A percentile compares a stretch with the other conserved stretches of the same genome.
Conservation (phyloP, 2,329 filamentous ascomycete genomes). For the Phaeosphaeriaceae sp. region DNA sequence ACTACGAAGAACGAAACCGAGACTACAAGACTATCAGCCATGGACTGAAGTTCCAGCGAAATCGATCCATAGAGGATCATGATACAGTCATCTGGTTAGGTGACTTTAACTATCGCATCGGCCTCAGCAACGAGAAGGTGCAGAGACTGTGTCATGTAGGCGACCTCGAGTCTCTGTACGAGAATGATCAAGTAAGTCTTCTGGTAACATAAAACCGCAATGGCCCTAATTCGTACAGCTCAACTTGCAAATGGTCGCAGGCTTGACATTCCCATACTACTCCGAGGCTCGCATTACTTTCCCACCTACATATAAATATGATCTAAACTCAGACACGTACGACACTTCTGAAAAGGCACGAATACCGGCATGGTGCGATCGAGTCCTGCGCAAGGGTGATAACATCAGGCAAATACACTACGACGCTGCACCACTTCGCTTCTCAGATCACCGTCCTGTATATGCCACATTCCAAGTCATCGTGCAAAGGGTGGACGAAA, state of each 20-base stretch:
- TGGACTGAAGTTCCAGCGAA: constrained; percentile 88
- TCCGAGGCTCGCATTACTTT: constrained; percentile 89
- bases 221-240: constrained; percentile 64
- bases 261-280: constrained; percentile 88
- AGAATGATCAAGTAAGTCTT: constrained; percentile 81
- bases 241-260: constrained; percentile 95
- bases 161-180: constrained; percentile 81
- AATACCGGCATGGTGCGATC: constrained; percentile 97
- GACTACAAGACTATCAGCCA: constrained; percentile 91
- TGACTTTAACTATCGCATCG: constrained; percentile 98
- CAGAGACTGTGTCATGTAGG: constrained; percentile 75
- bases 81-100: constrained; percentile 89
- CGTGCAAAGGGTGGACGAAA: constrained; percentile 82
- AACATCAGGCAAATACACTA: constrained; percentile 86
- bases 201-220: not conserved
- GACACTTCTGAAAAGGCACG: constrained; percentile 94
- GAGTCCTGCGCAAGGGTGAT: constrained; percentile 84
- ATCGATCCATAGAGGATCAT: constrained; percentile 90
- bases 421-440: constrained; percentile 79
- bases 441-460: constrained; percentile 96
- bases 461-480: constrained; percentile 87
- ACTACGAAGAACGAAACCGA: constrained; percentile 93
- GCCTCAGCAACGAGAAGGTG: constrained; percentile 79
- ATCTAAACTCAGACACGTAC: constrained; percentile 86
- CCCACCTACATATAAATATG: constrained; percentile 93